Percentiles rank a stretch among this genome's conserved stretches.
phyloP scores from a whole-genome alignment of 2,329 filamentous ascomycete genomes.

The Alternaria triticina region DNA sequence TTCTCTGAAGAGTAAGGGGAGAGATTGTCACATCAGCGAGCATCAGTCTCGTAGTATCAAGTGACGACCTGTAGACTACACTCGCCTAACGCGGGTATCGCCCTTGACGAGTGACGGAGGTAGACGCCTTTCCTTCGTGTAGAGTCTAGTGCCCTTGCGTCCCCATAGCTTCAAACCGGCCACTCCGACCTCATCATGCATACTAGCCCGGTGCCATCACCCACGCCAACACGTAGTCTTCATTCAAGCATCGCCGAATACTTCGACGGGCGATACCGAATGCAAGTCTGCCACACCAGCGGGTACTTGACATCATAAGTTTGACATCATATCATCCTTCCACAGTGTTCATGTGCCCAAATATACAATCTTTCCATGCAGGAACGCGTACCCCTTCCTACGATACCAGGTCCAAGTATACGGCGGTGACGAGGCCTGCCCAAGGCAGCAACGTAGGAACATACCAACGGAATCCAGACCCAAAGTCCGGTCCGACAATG shows the following conservation, averaged over 20 bases:
- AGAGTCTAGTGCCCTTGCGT: background rate
- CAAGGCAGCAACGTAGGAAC: background rate
- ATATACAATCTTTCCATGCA: background rate
- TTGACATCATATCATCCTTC: background rate
- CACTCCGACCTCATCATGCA: background rate
- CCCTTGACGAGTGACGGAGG: background rate
- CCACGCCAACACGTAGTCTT: background rate
- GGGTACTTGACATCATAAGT: background rate
- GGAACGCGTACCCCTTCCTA: constrained; percentile 1
- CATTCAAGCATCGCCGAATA: background rate
- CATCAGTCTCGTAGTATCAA: background rate
- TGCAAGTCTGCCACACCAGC: background rate
- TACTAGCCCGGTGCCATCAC: background rate
- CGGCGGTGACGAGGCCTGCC: background rate
- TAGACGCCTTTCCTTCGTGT: background rate
- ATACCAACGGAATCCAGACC: background rate
- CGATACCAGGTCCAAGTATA: background rate
- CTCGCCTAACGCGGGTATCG: background rate
- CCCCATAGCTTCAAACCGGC: background rate
- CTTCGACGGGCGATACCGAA: background rate
- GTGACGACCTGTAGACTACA: background rate
- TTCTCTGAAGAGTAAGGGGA: background rate
- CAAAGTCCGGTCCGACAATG: background rate
- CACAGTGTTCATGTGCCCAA: background rate
- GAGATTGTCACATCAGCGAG: background rate